phyloP scores from a whole-genome alignment of 2,329 filamentous ascomycete species.

The Colletotrichum shisoi region DNA sequence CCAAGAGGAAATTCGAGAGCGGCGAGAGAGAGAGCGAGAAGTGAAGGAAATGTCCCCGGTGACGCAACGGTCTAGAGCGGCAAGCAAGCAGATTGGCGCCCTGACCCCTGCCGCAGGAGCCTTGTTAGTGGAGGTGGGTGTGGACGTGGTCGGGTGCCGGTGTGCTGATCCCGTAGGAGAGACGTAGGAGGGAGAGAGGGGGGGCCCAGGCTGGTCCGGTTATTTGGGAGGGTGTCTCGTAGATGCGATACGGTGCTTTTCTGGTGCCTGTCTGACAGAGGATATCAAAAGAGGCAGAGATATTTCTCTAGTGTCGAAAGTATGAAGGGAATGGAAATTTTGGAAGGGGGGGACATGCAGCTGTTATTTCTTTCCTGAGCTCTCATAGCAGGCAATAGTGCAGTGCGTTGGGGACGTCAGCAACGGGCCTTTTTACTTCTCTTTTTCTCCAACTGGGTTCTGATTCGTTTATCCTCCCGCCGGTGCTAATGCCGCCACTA shows the following conservation, averaged over 20 bases:
- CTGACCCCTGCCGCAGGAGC: conserved; percentile 30
- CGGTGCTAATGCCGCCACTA: conserved; percentile 15
- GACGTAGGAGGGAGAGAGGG: background rate
- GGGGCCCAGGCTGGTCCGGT: conserved; percentile 13
- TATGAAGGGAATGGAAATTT: background rate
- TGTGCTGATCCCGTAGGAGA: conserved; percentile 24
- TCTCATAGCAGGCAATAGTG: background rate
- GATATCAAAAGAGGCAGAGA: background rate
- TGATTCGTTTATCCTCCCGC: background rate
- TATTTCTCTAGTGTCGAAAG: background rate
- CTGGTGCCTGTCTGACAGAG: background rate
- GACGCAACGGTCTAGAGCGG: conserved; percentile 31
- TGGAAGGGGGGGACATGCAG: background rate
- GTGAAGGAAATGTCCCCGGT: conserved; percentile 18
- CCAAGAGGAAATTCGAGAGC: background rate
- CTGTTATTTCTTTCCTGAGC: background rate
- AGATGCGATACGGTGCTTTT: conserved; percentile 8
- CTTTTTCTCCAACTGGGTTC: background rate
- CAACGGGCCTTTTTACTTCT: background rate
- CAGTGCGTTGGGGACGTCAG: background rate
- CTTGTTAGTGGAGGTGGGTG: conserved; percentile 6
- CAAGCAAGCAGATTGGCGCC: conserved; percentile 27
- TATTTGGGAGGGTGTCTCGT: conserved; percentile 11
- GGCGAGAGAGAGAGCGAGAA: conserved; percentile 1
- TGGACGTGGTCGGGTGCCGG: conserved; percentile 2